Percentiles rank a stretch among this genome's conserved stretches.
phyloP scores from a whole-genome alignment of 352 stramenopile genomes.

The Phytophthora cactorum region DNA sequence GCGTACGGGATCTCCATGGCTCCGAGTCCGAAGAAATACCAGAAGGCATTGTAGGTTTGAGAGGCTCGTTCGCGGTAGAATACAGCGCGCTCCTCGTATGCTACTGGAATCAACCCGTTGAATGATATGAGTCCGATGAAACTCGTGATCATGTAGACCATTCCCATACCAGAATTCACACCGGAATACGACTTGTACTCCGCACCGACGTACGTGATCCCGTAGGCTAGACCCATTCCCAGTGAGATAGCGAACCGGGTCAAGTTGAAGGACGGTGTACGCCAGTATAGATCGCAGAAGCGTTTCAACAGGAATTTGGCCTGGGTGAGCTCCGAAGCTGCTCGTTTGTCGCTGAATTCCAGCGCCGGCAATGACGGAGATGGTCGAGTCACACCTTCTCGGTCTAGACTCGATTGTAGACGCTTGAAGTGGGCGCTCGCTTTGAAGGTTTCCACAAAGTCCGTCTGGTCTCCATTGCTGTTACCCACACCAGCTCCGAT shows the following conservation, averaged over 20 bases:
- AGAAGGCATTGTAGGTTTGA: background rate
- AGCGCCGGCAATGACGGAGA: background rate
- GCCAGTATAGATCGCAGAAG: background rate
- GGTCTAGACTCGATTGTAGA: background rate
- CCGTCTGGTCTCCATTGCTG: constrained; percentile 32
- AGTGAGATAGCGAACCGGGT: background rate
- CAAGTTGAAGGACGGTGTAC: background rate
- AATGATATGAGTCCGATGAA: background rate
- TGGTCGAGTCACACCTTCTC: background rate
- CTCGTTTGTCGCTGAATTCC: constrained; percentile 1
- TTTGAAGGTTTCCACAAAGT: background rate
- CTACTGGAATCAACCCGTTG: background rate
- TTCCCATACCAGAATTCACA: background rate
- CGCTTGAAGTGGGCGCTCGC: background rate
- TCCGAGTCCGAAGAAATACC: background rate
- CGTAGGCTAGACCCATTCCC: background rate
- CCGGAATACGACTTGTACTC: background rate
- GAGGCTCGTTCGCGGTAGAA: background rate
- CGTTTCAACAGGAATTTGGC: background rate
- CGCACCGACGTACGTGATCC: background rate
- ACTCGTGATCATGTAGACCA: background rate
- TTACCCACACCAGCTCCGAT: constrained; percentile 53
- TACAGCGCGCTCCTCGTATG: background rate
- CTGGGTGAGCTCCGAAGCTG: background rate
- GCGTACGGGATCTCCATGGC: background rate